These are phyloP conservation scores for Yarrowia galli DNA, from an alignment of 1,139 yeast genomes.

Conservation along the genomic window DNA sequence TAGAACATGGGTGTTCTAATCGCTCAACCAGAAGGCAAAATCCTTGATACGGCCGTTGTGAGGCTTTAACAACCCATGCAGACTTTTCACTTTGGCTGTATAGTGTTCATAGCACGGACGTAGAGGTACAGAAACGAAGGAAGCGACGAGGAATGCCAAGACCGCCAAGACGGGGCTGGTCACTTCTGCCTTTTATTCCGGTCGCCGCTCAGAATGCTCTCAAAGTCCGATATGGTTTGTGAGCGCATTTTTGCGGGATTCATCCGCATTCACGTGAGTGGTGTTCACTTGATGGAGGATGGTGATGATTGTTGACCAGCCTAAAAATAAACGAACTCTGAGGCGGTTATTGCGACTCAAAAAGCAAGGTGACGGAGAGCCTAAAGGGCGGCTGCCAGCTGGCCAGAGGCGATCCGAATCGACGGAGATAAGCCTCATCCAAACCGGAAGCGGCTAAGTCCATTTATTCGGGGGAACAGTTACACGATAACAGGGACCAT, in stretches of 20 bases:
- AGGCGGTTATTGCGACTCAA: conserved; percentile 2
- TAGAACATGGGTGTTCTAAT: conserved; percentile 8
- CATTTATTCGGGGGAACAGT: background rate
- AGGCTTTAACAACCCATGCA: conserved; percentile 26
- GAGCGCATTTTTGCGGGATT: background rate
- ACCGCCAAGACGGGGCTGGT: conserved; percentile 24
- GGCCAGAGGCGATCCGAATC: background rate
- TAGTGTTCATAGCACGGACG: background rate
- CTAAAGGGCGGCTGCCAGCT: background rate
- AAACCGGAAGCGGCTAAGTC: background rate
- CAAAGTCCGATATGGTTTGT: background rate
- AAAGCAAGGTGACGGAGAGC: background rate
- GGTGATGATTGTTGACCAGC: background rate
- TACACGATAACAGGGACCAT: too few species aligned
- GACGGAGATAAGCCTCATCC: background rate
- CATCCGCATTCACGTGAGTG: background rate
- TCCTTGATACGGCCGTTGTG: conserved; percentile 14
- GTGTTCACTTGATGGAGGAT: background rate
- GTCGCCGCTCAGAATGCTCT: background rate
- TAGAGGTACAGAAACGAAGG: background rate
- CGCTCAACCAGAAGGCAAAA: conserved; percentile 11
- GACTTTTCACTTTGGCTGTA: background rate
- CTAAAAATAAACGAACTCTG: conserved; percentile 13
- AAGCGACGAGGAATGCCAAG: conserved; percentile 1
- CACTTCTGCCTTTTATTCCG: background rate